Base-by-base conservation (phyloP, 1,139 yeast species). In the Taphrina betulina region DNA sequence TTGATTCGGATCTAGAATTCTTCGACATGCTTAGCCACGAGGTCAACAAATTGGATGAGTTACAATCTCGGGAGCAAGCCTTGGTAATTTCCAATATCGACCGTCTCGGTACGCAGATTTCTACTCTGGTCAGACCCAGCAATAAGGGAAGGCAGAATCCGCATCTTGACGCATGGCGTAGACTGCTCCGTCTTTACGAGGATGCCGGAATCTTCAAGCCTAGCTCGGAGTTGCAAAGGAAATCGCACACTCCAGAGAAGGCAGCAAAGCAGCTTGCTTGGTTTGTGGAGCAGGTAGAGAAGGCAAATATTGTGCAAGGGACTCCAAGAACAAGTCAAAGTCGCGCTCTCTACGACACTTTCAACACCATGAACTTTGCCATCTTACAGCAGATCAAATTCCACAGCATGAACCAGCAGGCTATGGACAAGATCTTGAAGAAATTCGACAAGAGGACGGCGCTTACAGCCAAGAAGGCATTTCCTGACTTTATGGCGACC, bases 381-480 rank as follows among this genome's bases (percentile, higher is more conserved):
- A 68, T 84, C 28, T 65, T 83, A 35, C 80, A 80, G 63, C 77
- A 81, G 5, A 71, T 82, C 34, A 79, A 80, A 62, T 84, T 81
- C 64, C 86, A 82, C 65, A 72, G 77, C 7, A 74, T 83, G 57
- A 84, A 84, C 65, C 72, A 78, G 24, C 75, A 79, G 46, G 92
- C 92, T 0, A 75, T 82, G 38, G 70, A 77, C 22, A 84, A 84
- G 67, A 84, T 84, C 60, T 71, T 83, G 63, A 84, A 84, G 66
- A 84, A 84, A 65, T 84, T 84, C 63, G 89, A 84, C 64, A 84
- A 84, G 66, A 83, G 80, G 63, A 84, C 92, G 0, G 72, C 80
- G 2, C 69, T 84, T 34, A 75, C 78, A 26, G 60, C 63, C 3
- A 60, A 63, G 10, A 44, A 50, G 17, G 54, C 62, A 3, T 65